Evolutionary conservation across 352 stramenopile genomes (phyloP).

Genomic region (Phytophthora ramorum): DNA sequence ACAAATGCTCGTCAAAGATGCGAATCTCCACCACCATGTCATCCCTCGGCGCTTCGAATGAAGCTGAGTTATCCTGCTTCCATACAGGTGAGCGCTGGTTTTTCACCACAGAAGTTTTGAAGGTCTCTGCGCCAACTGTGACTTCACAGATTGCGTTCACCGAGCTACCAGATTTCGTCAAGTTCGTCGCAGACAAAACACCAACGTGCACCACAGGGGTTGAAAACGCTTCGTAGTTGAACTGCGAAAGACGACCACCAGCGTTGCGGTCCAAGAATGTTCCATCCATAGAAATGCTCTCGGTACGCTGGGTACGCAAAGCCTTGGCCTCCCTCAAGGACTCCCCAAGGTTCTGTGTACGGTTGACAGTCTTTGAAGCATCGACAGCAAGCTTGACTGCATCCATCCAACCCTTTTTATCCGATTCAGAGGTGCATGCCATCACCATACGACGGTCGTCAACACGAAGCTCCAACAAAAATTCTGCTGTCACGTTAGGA

Average conservation of each 20-base stretch:
- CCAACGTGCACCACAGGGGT: constrained; percentile 81
- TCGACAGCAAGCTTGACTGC: constrained; percentile 87
- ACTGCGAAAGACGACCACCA: constrained; percentile 79
- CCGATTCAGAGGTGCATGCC: constrained; percentile 83
- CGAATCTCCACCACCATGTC: constrained; percentile 88
- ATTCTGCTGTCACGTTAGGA: constrained; percentile 76
- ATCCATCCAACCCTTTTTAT: constrained; percentile 90
- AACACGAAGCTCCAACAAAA: constrained; percentile 75
- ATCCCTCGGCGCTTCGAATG: constrained; percentile 78
- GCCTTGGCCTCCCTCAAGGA: constrained; percentile 61
- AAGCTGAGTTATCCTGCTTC: constrained; percentile 87
- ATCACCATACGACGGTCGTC: constrained; percentile 84
- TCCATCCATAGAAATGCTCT: constrained; percentile 72
- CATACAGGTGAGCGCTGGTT: constrained; percentile 85
- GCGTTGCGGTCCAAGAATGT: constrained; percentile 76
- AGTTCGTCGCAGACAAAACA: constrained; percentile 84
- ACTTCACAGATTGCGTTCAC: constrained; percentile 88
- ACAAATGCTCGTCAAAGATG: constrained; percentile 86
- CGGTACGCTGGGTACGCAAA: constrained; percentile 69
- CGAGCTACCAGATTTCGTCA: constrained; percentile 74
- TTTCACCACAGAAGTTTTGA: constrained; percentile 86
- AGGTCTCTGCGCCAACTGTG: constrained; percentile 81
- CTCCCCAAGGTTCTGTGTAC: constrained; percentile 59
- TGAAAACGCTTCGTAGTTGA: constrained; percentile 87
- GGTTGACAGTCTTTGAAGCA: constrained; percentile 83